phyloP scores from a whole-genome alignment of 78 protist genomes.

The Emiliania huxleyi region DNA sequence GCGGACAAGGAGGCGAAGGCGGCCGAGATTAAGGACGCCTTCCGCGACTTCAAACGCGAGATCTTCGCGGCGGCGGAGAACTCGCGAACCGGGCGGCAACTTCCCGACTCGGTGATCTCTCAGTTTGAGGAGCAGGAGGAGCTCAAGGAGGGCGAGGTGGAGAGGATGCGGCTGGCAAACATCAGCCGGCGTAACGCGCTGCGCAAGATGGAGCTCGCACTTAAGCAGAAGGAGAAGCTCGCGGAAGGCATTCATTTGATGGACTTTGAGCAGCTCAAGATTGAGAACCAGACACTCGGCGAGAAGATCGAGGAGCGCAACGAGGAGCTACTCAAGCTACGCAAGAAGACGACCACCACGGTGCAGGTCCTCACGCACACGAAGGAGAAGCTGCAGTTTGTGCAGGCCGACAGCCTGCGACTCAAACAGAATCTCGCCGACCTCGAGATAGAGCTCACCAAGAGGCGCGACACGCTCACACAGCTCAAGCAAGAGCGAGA shows the following conservation, averaged over 20 bases:
- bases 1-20: slow-evolving; percentile 26
- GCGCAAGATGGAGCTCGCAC: not conserved
- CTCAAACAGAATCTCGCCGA: slow-evolving; percentile 3
- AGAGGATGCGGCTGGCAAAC: slow-evolving; percentile 47
- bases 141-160: slow-evolving; percentile 31
- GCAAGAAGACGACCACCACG: slow-evolving; percentile 59
- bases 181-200: slow-evolving; percentile 35
- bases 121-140: slow-evolving; percentile 24
- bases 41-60: slow-evolving; percentile 35
- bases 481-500: slow-evolving; percentile 60
- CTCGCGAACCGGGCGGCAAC: not conserved
- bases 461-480: slow-evolving; percentile 44
- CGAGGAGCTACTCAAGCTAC: slow-evolving; percentile 73
- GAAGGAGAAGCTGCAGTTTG: slow-evolving; percentile 77
- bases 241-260: slow-evolving; percentile 66
- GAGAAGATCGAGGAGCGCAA: slow-evolving; percentile 88
- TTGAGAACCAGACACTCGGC: slow-evolving; percentile 81
- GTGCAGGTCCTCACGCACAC: slow-evolving; percentile 76
- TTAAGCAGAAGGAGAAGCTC: slow-evolving; percentile 29
- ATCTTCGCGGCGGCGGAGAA: not conserved
- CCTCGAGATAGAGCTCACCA: slow-evolving; percentile 19
- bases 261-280: slow-evolving; percentile 88
- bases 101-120: not conserved
- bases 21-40: not conserved
- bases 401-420: slow-evolving; percentile 44